Percentiles rank a stretch among this genome's conserved stretches.
Conservation (phyloP, 345 rosid genomes). For the Diplotaxis tenuifolia region DNA sequence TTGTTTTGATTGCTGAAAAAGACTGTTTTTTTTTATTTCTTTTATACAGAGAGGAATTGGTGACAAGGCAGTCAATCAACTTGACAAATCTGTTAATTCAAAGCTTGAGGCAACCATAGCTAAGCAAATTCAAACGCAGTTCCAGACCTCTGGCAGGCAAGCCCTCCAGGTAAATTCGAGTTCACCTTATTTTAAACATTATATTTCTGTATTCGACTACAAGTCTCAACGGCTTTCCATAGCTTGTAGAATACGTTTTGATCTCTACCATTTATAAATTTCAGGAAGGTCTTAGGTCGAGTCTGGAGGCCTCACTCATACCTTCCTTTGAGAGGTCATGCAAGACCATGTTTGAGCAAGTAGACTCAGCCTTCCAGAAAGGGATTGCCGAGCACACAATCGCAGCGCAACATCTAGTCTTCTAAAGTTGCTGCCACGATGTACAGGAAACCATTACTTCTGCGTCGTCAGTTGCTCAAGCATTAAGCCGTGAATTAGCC, state of each 20-base stretch:
- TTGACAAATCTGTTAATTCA: neutral
- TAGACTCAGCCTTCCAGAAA: neutral
- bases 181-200: neutral
- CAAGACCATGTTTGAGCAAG: neutral
- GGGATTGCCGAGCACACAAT: neutral
- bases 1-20: neutral
- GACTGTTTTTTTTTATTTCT: neutral
- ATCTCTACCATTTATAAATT: neutral
- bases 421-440: neutral
- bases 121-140: neutral
- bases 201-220: neutral
- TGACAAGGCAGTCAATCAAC: neutral
- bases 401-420: neutral
- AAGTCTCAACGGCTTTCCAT: neutral
- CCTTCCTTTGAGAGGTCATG: neutral
- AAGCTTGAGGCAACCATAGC: neutral
- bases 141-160: neutral
- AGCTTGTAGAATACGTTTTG: neutral
- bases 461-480: neutral
- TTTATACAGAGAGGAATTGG: neutral
- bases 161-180: neutral
- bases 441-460: neutral
- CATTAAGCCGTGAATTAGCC: neutral
- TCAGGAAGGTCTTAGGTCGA: neutral
- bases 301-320: neutral